phyloP scores from a whole-genome alignment of 768 basidiomycete genomes.

The Lentinula guzmanii region DNA sequence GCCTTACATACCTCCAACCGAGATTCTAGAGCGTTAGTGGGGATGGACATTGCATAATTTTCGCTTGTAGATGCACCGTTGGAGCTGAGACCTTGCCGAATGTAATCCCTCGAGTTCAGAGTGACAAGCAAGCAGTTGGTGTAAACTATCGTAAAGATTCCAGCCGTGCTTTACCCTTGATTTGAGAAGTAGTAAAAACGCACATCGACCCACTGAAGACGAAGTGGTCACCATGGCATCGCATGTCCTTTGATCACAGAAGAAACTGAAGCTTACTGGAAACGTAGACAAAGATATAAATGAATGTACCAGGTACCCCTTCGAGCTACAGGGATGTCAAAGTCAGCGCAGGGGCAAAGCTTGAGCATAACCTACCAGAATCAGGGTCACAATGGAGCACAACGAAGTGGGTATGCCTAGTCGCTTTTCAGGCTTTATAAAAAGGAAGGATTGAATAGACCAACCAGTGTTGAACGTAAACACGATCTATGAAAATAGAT shows the following conservation, averaged over 20 bases:
- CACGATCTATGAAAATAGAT: neutral
- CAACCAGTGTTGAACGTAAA: slow-evolving; percentile 8
- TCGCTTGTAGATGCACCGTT: neutral
- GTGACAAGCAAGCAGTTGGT: slow-evolving; percentile 8
- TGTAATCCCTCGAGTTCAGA: slow-evolving; percentile 6
- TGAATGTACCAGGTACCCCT: slow-evolving; percentile 2
- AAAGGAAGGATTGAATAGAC: neutral
- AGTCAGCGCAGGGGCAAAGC: neutral
- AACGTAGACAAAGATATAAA: slow-evolving; percentile 6
- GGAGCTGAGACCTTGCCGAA: slow-evolving; percentile 2
- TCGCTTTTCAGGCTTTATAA: neutral
- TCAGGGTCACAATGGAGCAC: slow-evolving; percentile 1
- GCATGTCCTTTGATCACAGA: neutral
- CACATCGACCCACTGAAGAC: slow-evolving; percentile 1
- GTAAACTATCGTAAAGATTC: neutral
- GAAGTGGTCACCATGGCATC: neutral
- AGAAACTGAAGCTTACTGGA: neutral
- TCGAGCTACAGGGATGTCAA: neutral
- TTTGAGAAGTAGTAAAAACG: neutral
- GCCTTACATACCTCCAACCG: neutral
- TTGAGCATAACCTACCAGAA: neutral
- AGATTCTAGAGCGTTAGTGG: neutral
- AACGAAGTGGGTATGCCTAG: slow-evolving; percentile 5
- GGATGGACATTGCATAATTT: neutral
- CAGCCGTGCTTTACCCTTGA: neutral